These are phyloP conservation scores for Wickerhamiella australiensis DNA, from an alignment of 805 yeast species.

Conservation along the genomic window DNA sequence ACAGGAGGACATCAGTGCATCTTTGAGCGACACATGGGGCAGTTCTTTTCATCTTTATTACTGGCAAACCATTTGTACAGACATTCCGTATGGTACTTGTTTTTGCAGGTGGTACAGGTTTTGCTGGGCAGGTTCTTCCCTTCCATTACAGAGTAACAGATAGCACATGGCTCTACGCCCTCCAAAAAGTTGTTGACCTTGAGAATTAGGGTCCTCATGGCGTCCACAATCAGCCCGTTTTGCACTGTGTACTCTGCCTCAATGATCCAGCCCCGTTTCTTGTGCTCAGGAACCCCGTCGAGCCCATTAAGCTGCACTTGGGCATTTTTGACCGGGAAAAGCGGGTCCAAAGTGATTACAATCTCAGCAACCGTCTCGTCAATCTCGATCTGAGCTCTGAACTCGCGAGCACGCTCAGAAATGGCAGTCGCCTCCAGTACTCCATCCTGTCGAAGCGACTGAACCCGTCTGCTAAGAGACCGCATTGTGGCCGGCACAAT, in stretches of 20 bases:
- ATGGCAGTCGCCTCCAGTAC: slow-evolving; percentile 12
- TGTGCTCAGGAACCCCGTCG: slow-evolving; percentile 79
- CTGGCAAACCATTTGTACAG: slow-evolving; percentile 95
- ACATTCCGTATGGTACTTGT: slow-evolving; percentile 93
- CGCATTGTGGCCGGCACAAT: slow-evolving; percentile 17
- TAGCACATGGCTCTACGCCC: slow-evolving; percentile 94
- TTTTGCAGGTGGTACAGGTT: slow-evolving; percentile 77
- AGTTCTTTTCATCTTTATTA: slow-evolving; percentile 71
- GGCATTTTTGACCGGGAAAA: slow-evolving; percentile 54
- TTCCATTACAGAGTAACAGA: slow-evolving; percentile 84
- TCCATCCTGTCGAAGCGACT: neutral
- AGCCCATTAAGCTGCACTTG: slow-evolving; percentile 68
- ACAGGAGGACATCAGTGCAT: neutral
- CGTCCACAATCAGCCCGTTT: slow-evolving; percentile 43
- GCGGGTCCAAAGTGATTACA: slow-evolving; percentile 55
- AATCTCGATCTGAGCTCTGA: slow-evolving; percentile 19
- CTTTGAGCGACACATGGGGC: slow-evolving; percentile 73
- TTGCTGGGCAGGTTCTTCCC: slow-evolving; percentile 86
- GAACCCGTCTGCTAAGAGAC: slow-evolving; percentile 11
- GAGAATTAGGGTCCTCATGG: slow-evolving; percentile 48
- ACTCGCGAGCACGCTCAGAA: slow-evolving; percentile 18
- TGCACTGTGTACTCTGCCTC: slow-evolving; percentile 72
- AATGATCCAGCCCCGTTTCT: slow-evolving; percentile 90
- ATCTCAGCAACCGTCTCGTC: slow-evolving; percentile 28
- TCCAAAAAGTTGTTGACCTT: slow-evolving; percentile 73